phyloP scores from a whole-genome alignment of 306 rosid species.

The Spatholobus suberectus region DNA sequence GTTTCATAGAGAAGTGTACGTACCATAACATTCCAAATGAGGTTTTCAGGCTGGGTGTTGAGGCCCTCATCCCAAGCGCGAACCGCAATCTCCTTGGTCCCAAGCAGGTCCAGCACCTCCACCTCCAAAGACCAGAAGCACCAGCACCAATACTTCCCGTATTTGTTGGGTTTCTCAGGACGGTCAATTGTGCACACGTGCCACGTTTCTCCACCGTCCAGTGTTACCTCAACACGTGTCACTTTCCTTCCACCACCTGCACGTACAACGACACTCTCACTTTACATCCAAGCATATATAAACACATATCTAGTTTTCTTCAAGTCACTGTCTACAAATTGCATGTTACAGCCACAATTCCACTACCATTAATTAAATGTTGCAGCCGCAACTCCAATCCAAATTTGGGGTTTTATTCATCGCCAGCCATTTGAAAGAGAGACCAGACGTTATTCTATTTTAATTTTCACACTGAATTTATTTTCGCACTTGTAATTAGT shows the following conservation, averaged over 20 bases:
- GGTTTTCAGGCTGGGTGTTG: conserved; percentile 90
- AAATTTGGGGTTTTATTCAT: background rate
- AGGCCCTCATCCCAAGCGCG: conserved; percentile 92
- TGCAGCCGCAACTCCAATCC: background rate
- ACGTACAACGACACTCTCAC: background rate
- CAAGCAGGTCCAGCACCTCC: conserved; percentile 72
- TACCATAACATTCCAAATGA: conserved; percentile 94
- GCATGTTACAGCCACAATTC: background rate
- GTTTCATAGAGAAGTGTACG: background rate
- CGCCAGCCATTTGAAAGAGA: background rate
- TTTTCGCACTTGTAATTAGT: background rate
- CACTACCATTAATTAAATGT: background rate
- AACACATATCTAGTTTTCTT: background rate
- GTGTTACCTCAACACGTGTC: conserved; percentile 84
- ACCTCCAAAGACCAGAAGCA: conserved; percentile 91
- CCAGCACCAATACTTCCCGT: conserved; percentile 96
- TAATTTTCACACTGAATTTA: too few species aligned
- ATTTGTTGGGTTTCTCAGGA: conserved; percentile 67
- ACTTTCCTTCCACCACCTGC: conserved; percentile 93
- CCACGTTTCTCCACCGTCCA: conserved; percentile 89
- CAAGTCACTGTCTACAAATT: background rate
- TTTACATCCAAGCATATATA: background rate
- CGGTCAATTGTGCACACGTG: conserved; percentile 61
- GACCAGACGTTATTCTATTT: background rate
- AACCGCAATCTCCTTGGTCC: conserved; percentile 79